phyloP scores from a whole-genome alignment of 306 rosid genomes.

The Vicia villosa region DNA sequence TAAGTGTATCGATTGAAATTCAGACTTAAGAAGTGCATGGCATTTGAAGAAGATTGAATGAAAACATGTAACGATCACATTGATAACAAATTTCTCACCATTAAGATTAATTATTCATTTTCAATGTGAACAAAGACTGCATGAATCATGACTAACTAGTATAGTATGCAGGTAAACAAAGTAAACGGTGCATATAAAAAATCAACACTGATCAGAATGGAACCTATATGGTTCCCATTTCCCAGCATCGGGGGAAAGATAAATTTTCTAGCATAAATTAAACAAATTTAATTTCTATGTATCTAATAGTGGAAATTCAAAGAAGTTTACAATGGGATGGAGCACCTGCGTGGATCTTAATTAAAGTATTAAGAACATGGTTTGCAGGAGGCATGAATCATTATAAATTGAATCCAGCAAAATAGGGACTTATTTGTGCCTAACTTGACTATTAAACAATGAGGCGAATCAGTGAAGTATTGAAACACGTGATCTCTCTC shows the following conservation, averaged over 20 bases:
- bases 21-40: slow-evolving; percentile 5
- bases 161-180: slow-evolving; percentile 12
- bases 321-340: not conserved
- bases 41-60: slow-evolving; percentile 23
- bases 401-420: not conserved
- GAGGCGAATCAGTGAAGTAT: slow-evolving; percentile 6
- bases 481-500: not conserved
- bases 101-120: slow-evolving; percentile 24
- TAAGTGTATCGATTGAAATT: slow-evolving; percentile 9
- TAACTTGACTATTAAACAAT: slow-evolving; percentile 26
- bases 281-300: slow-evolving; percentile 1
- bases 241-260: not conserved
- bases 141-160: slow-evolving; percentile 19
- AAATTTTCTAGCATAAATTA: not conserved
- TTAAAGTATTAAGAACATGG: not conserved
- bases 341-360: not conserved
- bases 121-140: not conserved
- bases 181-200: slow-evolving; percentile 8
- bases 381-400: slow-evolving; percentile 8
- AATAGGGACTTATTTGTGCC: not conserved
- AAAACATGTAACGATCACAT: slow-evolving; percentile 22
- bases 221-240: slow-evolving; percentile 8
- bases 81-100: not conserved
- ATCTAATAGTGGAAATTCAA: slow-evolving; percentile 12
- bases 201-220: slow-evolving; percentile 17